Evolutionary conservation across 2,329 filamentous ascomycete species (phyloP).

Genomic region (Microthyrium microscopicum): DNA sequence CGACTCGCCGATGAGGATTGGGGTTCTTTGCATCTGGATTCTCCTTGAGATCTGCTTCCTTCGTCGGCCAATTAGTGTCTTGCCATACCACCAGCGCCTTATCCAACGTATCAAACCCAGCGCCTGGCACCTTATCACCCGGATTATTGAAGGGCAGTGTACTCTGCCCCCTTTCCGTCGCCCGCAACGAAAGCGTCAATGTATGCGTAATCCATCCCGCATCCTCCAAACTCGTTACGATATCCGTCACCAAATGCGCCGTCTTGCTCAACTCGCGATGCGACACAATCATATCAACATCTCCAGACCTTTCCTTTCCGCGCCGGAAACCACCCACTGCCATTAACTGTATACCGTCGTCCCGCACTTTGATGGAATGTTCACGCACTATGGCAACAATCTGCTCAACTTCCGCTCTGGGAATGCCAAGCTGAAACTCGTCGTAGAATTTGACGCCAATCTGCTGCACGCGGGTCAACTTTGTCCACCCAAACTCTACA

Average conservation of each 20-base stretch:
- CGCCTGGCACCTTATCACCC: conserved; percentile 52
- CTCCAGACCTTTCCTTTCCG: conserved; percentile 56
- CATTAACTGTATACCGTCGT: conserved; percentile 36
- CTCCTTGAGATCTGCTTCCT: conserved; percentile 18
- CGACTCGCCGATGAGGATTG: conserved; percentile 67
- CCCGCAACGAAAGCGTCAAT: conserved; percentile 50
- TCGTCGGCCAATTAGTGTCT: conserved; percentile 34
- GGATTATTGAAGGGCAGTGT: conserved; percentile 36
- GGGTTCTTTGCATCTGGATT: conserved; percentile 39
- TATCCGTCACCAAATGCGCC: conserved; percentile 48
- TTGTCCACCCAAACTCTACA: conserved; percentile 63
- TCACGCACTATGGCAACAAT: conserved; percentile 48
- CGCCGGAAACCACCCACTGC: conserved; percentile 71
- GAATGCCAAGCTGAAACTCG: conserved; percentile 58
- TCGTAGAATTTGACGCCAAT: conserved; percentile 91
- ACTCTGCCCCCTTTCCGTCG: conserved; percentile 55
- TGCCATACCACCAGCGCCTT: conserved; percentile 93
- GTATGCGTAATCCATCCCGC: conserved; percentile 66
- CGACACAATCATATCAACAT: conserved; percentile 74
- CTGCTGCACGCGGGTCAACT: conserved; percentile 65
- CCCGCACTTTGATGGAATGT: conserved; percentile 49
- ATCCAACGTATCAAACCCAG: conserved; percentile 75
- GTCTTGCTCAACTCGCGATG: conserved; percentile 59
- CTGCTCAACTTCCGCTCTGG: conserved; percentile 52
- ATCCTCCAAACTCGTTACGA: conserved; percentile 55